Evolutionary conservation across 805 yeast species (phyloP).

Genomic region (Ogataea sp.): DNA sequence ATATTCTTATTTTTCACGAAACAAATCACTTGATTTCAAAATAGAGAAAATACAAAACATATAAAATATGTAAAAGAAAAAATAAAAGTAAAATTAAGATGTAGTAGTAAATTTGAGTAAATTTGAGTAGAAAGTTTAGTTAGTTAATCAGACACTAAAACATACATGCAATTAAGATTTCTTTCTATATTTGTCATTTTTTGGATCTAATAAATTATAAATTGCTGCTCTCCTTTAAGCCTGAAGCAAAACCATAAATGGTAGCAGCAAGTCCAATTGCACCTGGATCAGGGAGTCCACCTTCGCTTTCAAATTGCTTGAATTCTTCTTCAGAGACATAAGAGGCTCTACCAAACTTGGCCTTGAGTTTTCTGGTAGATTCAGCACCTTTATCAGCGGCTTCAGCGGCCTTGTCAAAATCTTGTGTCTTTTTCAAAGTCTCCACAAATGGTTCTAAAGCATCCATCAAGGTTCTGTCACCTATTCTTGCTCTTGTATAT

Average conservation of each 20-base stretch:
- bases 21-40: too few species aligned
- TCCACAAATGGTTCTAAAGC: conserved; percentile 83
- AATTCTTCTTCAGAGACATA: conserved; percentile 66
- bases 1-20: too few species aligned
- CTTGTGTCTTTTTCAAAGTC: conserved; percentile 40
- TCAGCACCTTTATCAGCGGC: conserved; percentile 76
- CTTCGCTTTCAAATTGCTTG: conserved; percentile 39
- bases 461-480: conserved; percentile 85
- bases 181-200: too few species aligned
- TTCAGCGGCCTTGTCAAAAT: conserved; percentile 49
- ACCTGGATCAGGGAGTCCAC: conserved; percentile 92
- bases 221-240: conserved; percentile 5
- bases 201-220: too few species aligned
- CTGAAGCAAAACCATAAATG: conserved; percentile 22
- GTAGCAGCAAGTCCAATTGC: conserved; percentile 68
- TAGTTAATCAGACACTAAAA: too few species aligned
- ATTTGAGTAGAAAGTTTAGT: too few species aligned
- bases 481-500: conserved; percentile 82
- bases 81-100: too few species aligned
- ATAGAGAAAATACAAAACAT: too few species aligned
- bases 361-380: conserved; percentile 63
- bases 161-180: too few species aligned
- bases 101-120: too few species aligned
- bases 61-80: too few species aligned
- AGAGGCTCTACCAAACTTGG: conserved; percentile 90